These are phyloP conservation scores for Diaporthe sp. DNA, from an alignment of 2,329 filamentous ascomycete genomes.

Conservation along the genomic window DNA sequence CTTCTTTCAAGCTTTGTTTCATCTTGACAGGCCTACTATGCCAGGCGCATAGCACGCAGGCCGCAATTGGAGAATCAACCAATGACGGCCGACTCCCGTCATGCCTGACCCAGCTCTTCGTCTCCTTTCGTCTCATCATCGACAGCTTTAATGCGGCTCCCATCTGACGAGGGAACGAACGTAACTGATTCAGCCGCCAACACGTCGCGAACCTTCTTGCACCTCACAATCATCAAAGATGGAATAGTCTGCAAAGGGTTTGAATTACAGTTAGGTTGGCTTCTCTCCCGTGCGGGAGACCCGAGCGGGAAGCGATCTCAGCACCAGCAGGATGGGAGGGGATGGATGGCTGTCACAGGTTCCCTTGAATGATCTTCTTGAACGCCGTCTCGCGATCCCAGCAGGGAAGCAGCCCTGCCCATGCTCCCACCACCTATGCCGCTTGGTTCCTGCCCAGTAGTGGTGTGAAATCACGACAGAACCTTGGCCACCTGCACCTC, in stretches of 20 bases:
- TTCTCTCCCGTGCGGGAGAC: conserved; percentile 11
- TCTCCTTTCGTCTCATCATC: conserved; percentile 23
- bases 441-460: not conserved
- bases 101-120: not conserved
- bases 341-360: not conserved
- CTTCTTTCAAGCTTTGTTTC: conserved; percentile 38
- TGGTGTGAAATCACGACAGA: not conserved
- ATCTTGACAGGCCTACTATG: conserved; percentile 32
- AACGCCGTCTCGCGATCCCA: conserved; percentile 12
- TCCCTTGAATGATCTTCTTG: conserved; percentile 30
- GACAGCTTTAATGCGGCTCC: conserved; percentile 8
- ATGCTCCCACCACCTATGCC: not conserved
- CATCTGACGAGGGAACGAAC: not conserved
- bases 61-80: not conserved
- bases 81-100: not conserved
- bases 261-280: not conserved
- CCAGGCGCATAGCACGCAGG: not conserved
- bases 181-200: not conserved
- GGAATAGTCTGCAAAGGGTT: not conserved
- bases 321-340: not conserved
- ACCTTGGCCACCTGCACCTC: conserved; percentile 18
- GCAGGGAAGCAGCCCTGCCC: conserved; percentile 10
- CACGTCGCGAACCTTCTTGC: not conserved
- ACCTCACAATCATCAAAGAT: not conserved
- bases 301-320: not conserved